Base-by-base conservation (phyloP, 169 alveolate genomes). In the Plasmodium coatneyi region DNA sequence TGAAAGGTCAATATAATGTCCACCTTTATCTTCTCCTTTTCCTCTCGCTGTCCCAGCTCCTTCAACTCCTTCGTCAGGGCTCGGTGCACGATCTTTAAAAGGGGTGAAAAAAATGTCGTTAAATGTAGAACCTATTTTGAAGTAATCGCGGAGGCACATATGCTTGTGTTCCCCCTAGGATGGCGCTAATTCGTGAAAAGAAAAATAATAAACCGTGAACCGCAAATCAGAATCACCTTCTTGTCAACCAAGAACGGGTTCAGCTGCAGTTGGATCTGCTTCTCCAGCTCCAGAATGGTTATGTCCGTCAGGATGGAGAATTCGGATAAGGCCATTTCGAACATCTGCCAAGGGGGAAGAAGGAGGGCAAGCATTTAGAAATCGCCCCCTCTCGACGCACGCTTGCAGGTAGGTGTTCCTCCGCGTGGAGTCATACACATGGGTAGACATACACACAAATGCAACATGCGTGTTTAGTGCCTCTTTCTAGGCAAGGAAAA, bases 241-340 rank as follows among this genome's bases (percentile, higher is more conserved):
- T 86, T 86, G 66, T 86, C 86, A 49, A 86, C 93, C n/a, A 86
- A 54, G 32, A 86, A 86, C 16, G 93, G 93, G 71, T 86, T 86
- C 43, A 86, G 46, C 80, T 86, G 93, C 41, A 86, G 36, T 41
- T 86, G 93, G 25, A 86, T 86, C 66, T 86, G 93, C 70, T 86
- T 86, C 43, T 86, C 86, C 80, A 86, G 30, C 41, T 86, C 93
- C 30, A 86, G 80, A 34, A 86, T 86, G 25, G 93, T 86, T 86
- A 86, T 86, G 19, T 86, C 93, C 71, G 93, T 86, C 81, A 86
- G 25, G 43, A 86, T 86, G 41, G 80, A 71, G 9, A 86, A 34
- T 86, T 86, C 93, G 43, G 93, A 86, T 86, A 86, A 74, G 30
- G 93, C 93, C 39, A 83, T 86, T 86, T 86, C 93, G 71, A 86